Evolutionary conservation across 805 yeast genomes (phyloP).

Genomic region (Ogataea chonburiensis): DNA sequence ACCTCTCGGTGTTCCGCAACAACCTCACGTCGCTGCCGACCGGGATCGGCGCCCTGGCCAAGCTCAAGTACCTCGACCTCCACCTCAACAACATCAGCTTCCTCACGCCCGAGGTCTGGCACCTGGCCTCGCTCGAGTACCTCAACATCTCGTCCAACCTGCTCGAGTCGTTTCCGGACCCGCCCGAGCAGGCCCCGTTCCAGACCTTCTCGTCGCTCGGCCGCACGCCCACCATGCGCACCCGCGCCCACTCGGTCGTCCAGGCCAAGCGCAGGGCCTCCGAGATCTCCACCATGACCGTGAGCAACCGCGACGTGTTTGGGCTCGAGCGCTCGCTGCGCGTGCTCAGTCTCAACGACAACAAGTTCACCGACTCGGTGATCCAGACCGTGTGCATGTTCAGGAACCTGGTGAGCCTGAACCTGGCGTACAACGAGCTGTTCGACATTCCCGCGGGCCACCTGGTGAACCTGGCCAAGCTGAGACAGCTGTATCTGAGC

Average conservation of each 20-base stretch:
- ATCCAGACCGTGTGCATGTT: conserved; percentile 66
- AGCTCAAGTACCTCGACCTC: conserved; percentile 67
- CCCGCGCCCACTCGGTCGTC: conserved; percentile 1
- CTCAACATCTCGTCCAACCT: conserved; percentile 76
- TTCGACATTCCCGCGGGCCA: conserved; percentile 81
- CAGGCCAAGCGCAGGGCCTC: conserved; percentile 16
- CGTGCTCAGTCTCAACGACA: conserved; percentile 72
- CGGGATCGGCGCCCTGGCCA: conserved; percentile 56
- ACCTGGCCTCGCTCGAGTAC: conserved; percentile 50
- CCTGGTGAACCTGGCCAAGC: conserved; percentile 49
- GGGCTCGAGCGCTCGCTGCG: conserved; percentile 38
- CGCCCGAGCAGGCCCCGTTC: conserved; percentile 33
- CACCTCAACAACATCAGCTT: conserved; percentile 80
- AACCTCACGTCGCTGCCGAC: conserved; percentile 70
- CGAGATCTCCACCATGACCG: conserved; percentile 12
- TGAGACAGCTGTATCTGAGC: conserved; percentile 70
- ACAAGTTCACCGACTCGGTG: conserved; percentile 74
- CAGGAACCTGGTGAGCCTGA: conserved; percentile 57
- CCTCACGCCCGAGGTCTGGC: conserved; percentile 68
- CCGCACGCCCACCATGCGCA: conserved; percentile 6
- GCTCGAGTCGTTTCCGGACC: conserved; percentile 58
- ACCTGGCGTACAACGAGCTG: conserved; percentile 80
- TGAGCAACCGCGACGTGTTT: conserved; percentile 6
- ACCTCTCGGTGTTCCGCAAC: conserved; percentile 71
- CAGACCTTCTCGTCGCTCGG: conserved; percentile 12